These are phyloP conservation scores for Leptographium galeiforme DNA, from an alignment of 2,329 filamentous ascomycete genomes.

Conservation along the genomic window DNA sequence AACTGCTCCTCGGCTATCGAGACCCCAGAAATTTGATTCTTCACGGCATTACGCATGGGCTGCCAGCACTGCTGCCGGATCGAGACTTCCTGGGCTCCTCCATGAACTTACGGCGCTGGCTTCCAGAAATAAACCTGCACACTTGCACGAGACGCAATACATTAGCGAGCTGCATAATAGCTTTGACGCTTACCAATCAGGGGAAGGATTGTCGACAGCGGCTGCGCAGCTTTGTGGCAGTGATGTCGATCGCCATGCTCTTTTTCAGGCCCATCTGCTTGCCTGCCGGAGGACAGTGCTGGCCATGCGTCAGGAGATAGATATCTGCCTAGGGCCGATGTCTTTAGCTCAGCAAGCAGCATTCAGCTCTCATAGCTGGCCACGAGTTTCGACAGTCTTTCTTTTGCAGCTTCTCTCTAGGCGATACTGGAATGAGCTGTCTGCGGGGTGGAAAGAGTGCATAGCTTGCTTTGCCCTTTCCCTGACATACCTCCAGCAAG, in stretches of 20 bases:
- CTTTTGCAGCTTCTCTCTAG: not conserved
- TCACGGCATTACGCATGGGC: not conserved
- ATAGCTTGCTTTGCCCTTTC: not conserved
- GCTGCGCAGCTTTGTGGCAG: not conserved
- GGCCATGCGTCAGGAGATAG: not conserved
- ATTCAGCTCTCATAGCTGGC: not conserved
- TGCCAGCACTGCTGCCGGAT: not conserved
- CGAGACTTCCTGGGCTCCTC: not conserved
- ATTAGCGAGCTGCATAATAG: not conserved
- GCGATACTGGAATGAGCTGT: not conserved
- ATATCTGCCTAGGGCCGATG: not conserved
- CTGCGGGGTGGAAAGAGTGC: not conserved
- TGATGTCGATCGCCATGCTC: not conserved
- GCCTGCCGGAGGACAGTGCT: not conserved
- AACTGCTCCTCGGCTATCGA: not conserved
- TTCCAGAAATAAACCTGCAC: not conserved
- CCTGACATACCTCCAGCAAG: not conserved
- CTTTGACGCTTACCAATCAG: not conserved
- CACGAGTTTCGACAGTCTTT: not conserved
- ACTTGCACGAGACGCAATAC: not conserved
- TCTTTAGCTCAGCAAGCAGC: not conserved
- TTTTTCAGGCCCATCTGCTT: not conserved
- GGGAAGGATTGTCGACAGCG: not conserved
- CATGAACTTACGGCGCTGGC: not conserved
- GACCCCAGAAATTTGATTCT: not conserved